Percentiles rank a stretch among this genome's conserved stretches.
These are phyloP conservation scores for Dissoconium aciculare DNA, from an alignment of 2,329 filamentous ascomycete genomes.

Conservation along the genomic window DNA sequence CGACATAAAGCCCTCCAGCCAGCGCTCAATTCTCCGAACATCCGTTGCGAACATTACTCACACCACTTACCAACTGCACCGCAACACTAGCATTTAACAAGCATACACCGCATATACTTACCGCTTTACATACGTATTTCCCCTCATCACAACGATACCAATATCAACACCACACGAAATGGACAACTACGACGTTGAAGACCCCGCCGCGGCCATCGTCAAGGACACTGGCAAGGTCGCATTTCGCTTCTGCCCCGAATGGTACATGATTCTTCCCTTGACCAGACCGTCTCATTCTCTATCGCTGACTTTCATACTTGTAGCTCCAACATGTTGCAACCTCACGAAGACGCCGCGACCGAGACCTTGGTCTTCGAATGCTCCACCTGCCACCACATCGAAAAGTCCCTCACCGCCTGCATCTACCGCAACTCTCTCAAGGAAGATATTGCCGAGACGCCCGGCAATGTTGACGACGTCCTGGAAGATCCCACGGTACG, in stretches of 20 bases:
- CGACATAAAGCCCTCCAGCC: too few species aligned
- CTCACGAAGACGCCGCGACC: slow-evolving; percentile 76
- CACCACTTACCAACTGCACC: too few species aligned
- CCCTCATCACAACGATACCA: too few species aligned
- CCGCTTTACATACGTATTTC: too few species aligned
- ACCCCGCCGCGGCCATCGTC: slow-evolving; percentile 22
- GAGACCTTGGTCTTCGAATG: slow-evolving; percentile 88
- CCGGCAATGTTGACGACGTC: slow-evolving; percentile 94
- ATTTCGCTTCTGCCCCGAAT: slow-evolving; percentile 97
- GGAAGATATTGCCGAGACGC: slow-evolving; percentile 83
- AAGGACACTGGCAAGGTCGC: slow-evolving; percentile 59
- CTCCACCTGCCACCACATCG: slow-evolving; percentile 84
- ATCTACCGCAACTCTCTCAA: slow-evolving; percentile 92
- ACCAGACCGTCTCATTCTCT: slow-evolving; percentile 1
- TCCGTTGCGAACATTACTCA: too few species aligned
- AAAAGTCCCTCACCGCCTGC: slow-evolving; percentile 73
- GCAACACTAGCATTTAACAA: too few species aligned
- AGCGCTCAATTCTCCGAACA: too few species aligned
- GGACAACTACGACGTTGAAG: slow-evolving; percentile 22
- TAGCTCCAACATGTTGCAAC: slow-evolving; percentile 92
- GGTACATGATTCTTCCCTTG: slow-evolving; percentile 34
- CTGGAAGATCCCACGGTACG: slow-evolving; percentile 96
- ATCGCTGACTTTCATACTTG: slow-evolving; percentile 6
- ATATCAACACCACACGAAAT: too few species aligned
- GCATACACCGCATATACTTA: too few species aligned